Conservation (phyloP, 371 early-diverging fungal genomes). For the Lichtheimia corymbifera region DNA sequence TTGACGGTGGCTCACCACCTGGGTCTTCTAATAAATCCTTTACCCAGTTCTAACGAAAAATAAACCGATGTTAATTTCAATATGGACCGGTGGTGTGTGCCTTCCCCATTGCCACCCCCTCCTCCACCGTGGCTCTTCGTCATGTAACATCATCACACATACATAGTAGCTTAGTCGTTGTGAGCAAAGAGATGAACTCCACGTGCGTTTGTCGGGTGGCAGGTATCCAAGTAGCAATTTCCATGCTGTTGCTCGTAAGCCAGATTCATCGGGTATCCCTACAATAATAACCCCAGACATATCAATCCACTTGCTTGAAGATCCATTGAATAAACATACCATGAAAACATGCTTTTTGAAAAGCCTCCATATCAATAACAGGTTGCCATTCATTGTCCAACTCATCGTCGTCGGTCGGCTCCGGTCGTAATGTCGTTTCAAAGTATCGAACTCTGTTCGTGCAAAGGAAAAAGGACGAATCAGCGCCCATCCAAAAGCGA, state of each 20-base stretch:
- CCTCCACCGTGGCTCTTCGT: too few relatives aligned
- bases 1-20: slow-evolving; percentile 44
- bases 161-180: slow-evolving; percentile 70
- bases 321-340: slow-evolving; percentile 27
- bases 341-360: slow-evolving; percentile 54
- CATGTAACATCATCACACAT: slow-evolving; percentile 12
- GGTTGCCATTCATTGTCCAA: slow-evolving; percentile 29
- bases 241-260: slow-evolving; percentile 71
- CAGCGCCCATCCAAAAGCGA: neutral
- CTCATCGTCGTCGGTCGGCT: slow-evolving; percentile 23
- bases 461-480: neutral
- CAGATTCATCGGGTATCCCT: slow-evolving; percentile 78
- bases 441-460: slow-evolving; percentile 41
- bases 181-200: slow-evolving; percentile 54
- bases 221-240: slow-evolving; percentile 76
- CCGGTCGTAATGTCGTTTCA: slow-evolving; percentile 28
- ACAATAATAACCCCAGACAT: too few relatives aligned
- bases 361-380: slow-evolving; percentile 50
- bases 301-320: neutral
- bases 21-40: slow-evolving; percentile 57
- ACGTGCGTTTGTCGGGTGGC: slow-evolving; percentile 73
- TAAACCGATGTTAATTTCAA: too few relatives aligned
- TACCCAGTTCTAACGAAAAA: slow-evolving; percentile 49
- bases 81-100: too few relatives aligned
- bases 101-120: too few relatives aligned